Conservation (phyloP, 495 filamentous ascomycete genomes). For the Daldinia caldariorum region DNA sequence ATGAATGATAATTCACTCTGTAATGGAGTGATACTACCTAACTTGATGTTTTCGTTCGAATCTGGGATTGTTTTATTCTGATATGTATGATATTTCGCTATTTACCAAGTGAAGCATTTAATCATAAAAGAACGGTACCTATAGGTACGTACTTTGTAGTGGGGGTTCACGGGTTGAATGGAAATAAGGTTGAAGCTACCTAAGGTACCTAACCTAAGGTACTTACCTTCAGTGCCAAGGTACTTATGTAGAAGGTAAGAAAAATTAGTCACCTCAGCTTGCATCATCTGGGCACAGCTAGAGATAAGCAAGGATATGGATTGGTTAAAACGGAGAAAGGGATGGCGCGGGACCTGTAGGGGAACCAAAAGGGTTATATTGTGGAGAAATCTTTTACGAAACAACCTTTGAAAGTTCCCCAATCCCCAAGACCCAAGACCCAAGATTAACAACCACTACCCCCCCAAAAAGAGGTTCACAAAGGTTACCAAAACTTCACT, state of each 20-base stretch:
- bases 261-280: conserved; percentile 28
- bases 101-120: no score
- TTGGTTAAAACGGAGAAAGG: conserved; percentile 44
- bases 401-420: conserved; percentile 24
- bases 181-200: no score
- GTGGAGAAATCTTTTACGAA: conserved; percentile 39
- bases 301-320: conserved; percentile 21
- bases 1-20: neutral
- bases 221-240: no score
- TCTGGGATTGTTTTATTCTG: neutral
- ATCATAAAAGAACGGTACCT: neutral
- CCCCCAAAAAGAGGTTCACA: neutral
- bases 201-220: no score
- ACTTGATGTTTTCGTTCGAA: neutral
- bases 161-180: neutral
- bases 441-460: no score
- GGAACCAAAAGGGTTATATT: conserved; percentile 40
- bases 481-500: conserved; percentile 20
- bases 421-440: neutral
- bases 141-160: neutral
- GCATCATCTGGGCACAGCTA: conserved; percentile 28
- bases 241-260: conserved; percentile 14
- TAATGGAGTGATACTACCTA: neutral
- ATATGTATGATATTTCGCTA: neutral
- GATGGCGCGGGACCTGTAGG: conserved; percentile 41